Base-by-base conservation (phyloP, 345 rosid genomes). In the Salix exigua region DNA sequence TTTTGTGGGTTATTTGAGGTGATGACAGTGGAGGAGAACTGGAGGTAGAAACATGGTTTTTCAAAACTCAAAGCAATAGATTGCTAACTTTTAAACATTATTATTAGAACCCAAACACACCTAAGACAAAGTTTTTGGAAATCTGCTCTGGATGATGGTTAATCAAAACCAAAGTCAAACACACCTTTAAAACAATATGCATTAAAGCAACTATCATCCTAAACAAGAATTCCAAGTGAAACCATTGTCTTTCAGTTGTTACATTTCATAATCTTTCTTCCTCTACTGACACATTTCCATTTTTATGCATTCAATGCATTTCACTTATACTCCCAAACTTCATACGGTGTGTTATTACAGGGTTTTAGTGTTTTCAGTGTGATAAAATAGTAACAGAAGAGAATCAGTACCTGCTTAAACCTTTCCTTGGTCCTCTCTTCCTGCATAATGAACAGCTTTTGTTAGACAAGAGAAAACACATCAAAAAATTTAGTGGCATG, bases 371-470 rank as follows among this genome's bases (percentile, higher is more conserved):
- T 48, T 11, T 75, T 63, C 6, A 23, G 2, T 10, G 28, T 58
- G 33, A 38, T 25, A 42, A 28, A 72, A 60, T 26, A 10, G 53
- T 28, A 48, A 11, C 7, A 55, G 60, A 71, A n/a, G 37, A 38
- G 72, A 44, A 31, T 44, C 12, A 62, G 77, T 81, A 91, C 96
- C 96, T 87, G 97, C 75, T 83, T 87, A 63, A 79, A 84, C 77
- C 97, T 87, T 81, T 91, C 91, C 83, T 78, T 91, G 6, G 89
- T 84, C 85, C 85, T 84, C 82, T 89, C 91, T 63, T 85, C 93
- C 96, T 91, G 88, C 83, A 85, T 58, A 75, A 46, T 69, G 72
- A 53, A 77, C 66, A 53, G 25, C 70, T 28, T 6, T 62, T n/a
- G 71, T 72, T 42, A 75, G 50, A 63, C 30, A n/a, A 72, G 46